phyloP scores from a whole-genome alignment of 2,329 filamentous ascomycete species.

The Phialemonium atrogriseum region DNA sequence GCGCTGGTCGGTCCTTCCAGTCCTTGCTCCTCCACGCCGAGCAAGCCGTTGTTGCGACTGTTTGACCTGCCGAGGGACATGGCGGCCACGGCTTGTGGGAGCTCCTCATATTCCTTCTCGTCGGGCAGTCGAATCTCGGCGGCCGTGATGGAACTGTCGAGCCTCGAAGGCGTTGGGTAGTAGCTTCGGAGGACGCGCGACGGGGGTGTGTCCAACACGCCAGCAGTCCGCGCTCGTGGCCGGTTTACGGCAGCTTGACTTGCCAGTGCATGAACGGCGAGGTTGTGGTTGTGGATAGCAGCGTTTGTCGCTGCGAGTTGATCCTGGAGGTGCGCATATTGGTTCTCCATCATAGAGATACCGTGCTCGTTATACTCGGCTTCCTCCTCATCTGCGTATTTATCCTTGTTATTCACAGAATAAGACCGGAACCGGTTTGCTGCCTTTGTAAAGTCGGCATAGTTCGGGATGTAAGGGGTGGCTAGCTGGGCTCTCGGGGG shows the following conservation, averaged over 20 bases:
- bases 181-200: constrained; percentile 61
- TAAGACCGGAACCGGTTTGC: constrained; percentile 90
- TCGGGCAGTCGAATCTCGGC: constrained; percentile 68
- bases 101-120: constrained; percentile 69
- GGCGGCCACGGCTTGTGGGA: constrained; percentile 74
- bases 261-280: constrained; percentile 87
- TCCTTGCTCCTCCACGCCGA: constrained; percentile 67
- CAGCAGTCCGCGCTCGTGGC: constrained; percentile 83
- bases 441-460: constrained; percentile 68
- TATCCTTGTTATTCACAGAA: constrained; percentile 97
- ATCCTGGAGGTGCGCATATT: constrained; percentile 54
- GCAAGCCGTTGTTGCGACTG: constrained; percentile 57
- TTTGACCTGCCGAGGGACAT: constrained; percentile 64
- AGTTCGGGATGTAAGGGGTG: constrained; percentile 66
- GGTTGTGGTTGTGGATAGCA: constrained; percentile 81
- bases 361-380: constrained; percentile 57
- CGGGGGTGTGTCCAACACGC: constrained; percentile 74
- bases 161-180: constrained; percentile 61
- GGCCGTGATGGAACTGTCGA: constrained; percentile 68
- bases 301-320: constrained; percentile 57
- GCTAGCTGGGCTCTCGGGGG: constrained; percentile 65
- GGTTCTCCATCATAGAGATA: constrained; percentile 43
- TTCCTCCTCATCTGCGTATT: constrained; percentile 84
- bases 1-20: constrained; percentile 87
- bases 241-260: constrained; percentile 74